These are phyloP conservation scores for Cryphonectria naterciae DNA, from an alignment of 2,329 filamentous ascomycete species.

Conservation along the genomic window DNA sequence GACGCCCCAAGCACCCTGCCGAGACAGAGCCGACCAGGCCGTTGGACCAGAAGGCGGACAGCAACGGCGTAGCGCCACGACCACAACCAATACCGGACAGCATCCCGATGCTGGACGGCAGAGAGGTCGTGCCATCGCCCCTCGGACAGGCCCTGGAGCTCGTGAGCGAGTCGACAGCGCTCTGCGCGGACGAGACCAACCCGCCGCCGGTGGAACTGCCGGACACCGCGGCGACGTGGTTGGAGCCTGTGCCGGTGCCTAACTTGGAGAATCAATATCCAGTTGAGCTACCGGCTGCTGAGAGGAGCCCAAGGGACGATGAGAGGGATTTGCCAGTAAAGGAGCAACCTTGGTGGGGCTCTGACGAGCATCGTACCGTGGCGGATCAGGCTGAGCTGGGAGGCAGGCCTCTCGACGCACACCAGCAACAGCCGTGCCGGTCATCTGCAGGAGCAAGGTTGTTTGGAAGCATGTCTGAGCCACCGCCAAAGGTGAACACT, in stretches of 20 bases:
- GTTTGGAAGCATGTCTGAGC: slow-evolving; percentile 19
- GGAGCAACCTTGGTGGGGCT: slow-evolving; percentile 22
- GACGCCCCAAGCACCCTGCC: not conserved
- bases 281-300: slow-evolving; percentile 46
- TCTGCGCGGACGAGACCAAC: slow-evolving; percentile 46
- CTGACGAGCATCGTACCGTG: slow-evolving; percentile 7
- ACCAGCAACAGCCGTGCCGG: not conserved
- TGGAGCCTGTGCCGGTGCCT: slow-evolving; percentile 28
- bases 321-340: slow-evolving; percentile 17
- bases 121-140: slow-evolving; percentile 43
- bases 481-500: slow-evolving; percentile 29
- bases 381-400: slow-evolving; percentile 20
- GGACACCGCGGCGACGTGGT: slow-evolving; percentile 41
- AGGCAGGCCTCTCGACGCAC: slow-evolving; percentile 13
- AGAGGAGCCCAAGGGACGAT: slow-evolving; percentile 18
- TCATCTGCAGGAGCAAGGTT: not conserved
- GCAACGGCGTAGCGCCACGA: not conserved
- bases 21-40: not conserved
- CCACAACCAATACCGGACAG: slow-evolving; percentile 15
- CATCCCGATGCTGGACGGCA: slow-evolving; percentile 42
- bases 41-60: not conserved
- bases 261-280: slow-evolving; percentile 30
- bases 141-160: slow-evolving; percentile 54
- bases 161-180: slow-evolving; percentile 47
- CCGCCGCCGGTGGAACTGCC: slow-evolving; percentile 52